Evolutionary conservation across 352 stramenopile genomes (phyloP).

Genomic region (Phytophthora pistaciae): DNA sequence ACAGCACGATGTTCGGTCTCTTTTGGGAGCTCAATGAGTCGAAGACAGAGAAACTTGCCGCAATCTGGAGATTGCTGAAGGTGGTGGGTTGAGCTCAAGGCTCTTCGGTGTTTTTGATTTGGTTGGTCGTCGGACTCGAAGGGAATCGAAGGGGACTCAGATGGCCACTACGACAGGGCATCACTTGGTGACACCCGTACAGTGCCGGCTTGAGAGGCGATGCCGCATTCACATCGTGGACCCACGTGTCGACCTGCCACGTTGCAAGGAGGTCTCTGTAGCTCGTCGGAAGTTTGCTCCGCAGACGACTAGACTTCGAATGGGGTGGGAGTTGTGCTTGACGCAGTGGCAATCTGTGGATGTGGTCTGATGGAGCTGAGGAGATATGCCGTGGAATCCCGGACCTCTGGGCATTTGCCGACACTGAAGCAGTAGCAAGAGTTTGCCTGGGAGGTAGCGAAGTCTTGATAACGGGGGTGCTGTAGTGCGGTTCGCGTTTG

Average conservation of each 20-base stretch:
- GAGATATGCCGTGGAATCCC: neutral
- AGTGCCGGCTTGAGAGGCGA: constrained; percentile 14
- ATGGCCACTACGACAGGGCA: neutral
- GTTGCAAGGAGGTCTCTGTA: constrained; percentile 15
- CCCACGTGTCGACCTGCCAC: constrained; percentile 21
- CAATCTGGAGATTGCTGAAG: neutral
- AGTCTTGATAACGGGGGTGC: neutral
- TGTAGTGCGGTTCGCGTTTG: constrained; percentile 23
- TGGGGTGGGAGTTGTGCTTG: neutral
- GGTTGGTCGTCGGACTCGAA: neutral
- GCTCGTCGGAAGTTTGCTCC: constrained; percentile 9
- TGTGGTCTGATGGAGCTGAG: neutral
- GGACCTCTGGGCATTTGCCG: neutral
- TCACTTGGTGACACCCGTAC: constrained; percentile 2
- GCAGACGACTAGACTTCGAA: neutral
- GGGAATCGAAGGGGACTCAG: constrained; percentile 13
- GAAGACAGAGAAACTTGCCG: neutral
- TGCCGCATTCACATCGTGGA: constrained; percentile 20
- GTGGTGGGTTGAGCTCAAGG: neutral
- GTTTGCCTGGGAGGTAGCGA: neutral
- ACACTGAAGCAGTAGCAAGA: neutral
- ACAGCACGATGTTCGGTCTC: too few species aligned
- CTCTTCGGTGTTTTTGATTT: neutral
- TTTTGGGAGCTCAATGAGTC: neutral
- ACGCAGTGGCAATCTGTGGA: neutral